These are phyloP conservation scores for Cordyceps farinosa DNA, from an alignment of 2,329 filamentous ascomycete genomes.

Conservation along the genomic window DNA sequence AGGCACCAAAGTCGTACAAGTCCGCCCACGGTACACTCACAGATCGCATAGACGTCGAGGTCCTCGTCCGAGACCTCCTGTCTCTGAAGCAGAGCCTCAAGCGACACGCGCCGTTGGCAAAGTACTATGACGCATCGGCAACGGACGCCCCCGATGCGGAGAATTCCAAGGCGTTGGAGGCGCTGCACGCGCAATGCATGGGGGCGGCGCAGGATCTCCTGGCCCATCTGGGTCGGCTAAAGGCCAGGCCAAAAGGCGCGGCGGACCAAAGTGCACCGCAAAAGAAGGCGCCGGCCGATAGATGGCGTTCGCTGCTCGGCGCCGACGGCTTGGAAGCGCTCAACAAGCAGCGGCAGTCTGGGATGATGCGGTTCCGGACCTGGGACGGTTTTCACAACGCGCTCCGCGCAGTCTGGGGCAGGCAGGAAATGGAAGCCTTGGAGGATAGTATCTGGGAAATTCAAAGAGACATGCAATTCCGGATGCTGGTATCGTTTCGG, in stretches of 20 bases:
- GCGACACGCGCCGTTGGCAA: not conserved
- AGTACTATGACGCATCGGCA: not conserved
- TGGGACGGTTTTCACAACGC: slow-evolving; percentile 3
- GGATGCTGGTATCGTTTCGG: slow-evolving; percentile 2
- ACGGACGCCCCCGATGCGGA: not conserved
- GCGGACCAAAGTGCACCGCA: not conserved
- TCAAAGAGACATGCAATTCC: not conserved
- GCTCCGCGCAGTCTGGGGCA: not conserved
- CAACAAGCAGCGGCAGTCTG: not conserved
- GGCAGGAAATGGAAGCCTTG: slow-evolving; percentile 1
- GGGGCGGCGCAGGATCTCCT: not conserved
- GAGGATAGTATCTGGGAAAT: not conserved
- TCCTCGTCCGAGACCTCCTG: not conserved
- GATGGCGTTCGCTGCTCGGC: not conserved
- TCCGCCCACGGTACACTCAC: not conserved
- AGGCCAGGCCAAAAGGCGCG: not conserved
- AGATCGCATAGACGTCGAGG: not conserved
- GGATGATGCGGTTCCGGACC: slow-evolving; percentile 3
- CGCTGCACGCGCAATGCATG: not conserved
- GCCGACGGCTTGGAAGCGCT: not conserved
- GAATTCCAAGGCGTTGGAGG: not conserved
- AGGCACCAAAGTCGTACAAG: not conserved
- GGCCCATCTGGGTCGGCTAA: not conserved
- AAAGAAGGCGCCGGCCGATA: not conserved
- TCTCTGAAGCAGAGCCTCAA: slow-evolving; percentile 5